These are phyloP conservation scores for Forsythia viridissima DNA, from an alignment of 257 asterid species.

Conservation along the genomic window DNA sequence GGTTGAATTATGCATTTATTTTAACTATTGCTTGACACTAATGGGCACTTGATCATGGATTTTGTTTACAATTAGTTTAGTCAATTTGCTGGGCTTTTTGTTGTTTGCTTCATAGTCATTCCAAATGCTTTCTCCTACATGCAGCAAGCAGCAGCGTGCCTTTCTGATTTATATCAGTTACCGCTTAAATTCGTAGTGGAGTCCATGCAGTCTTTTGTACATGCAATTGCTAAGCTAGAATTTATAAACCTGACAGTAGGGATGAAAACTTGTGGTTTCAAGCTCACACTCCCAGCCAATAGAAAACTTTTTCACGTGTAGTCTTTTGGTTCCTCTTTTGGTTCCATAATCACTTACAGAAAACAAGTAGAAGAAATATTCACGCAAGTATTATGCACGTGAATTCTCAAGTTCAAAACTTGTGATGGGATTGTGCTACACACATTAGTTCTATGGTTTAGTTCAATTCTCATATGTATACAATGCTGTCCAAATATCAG, in stretches of 20 bases:
- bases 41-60: conserved; percentile 6
- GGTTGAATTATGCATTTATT: neutral
- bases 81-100: conserved; percentile 10
- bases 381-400: too few species aligned
- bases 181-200: conserved; percentile 76
- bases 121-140: conserved; percentile 26
- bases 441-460: too few species aligned
- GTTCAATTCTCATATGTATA: too few species aligned
- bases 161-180: conserved; percentile 87
- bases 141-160: conserved; percentile 89
- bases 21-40: conserved; percentile 2
- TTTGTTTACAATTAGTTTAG: neutral
- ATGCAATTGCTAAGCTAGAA: conserved; percentile 78
- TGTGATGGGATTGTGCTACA: too few species aligned
- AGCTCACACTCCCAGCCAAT: too few species aligned
- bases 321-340: too few species aligned
- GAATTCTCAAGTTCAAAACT: too few species aligned
- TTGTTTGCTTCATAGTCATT: conserved; percentile 21
- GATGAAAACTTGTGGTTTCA: too few species aligned
- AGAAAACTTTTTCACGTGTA: too few species aligned
- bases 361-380: too few species aligned
- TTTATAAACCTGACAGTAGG: conserved; percentile 43
- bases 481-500: too few species aligned
- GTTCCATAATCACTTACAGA: too few species aligned
- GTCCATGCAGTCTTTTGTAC: conserved; percentile 76